These are phyloP conservation scores for Excoecaria cochinchinensis DNA, from an alignment of 345 rosid species.

Conservation along the genomic window DNA sequence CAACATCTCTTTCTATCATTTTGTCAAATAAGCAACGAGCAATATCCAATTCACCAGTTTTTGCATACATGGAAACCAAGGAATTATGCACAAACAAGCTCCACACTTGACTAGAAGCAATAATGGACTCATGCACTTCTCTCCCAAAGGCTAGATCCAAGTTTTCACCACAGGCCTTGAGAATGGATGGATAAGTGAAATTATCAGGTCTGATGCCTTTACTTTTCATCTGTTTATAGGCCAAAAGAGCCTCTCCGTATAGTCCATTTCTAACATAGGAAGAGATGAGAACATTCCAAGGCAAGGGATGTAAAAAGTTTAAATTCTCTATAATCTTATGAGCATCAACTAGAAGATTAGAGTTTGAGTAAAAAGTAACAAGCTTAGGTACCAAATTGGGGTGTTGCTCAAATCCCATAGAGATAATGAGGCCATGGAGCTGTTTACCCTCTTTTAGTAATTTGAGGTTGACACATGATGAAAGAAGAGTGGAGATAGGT, in stretches of 20 bases:
- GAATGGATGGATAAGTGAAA: slow-evolving; percentile 75
- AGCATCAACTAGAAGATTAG: slow-evolving; percentile 45
- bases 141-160: slow-evolving; percentile 51
- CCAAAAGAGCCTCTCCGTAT: slow-evolving; percentile 42
- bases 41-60: slow-evolving; percentile 45
- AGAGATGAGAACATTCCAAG: slow-evolving; percentile 73
- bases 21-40: slow-evolving; percentile 53
- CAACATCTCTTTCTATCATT: slow-evolving; percentile 63
- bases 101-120: slow-evolving; percentile 35
- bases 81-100: slow-evolving; percentile 71
- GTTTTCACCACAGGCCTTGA: slow-evolving; percentile 72
- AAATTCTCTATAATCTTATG: slow-evolving; percentile 38
- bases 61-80: slow-evolving; percentile 75
- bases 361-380: slow-evolving; percentile 52
- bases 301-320: slow-evolving; percentile 40
- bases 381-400: slow-evolving; percentile 61
- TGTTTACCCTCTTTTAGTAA: slow-evolving; percentile 45
- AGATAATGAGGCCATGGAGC: slow-evolving; percentile 51
- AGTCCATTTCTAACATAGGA: slow-evolving; percentile 46
- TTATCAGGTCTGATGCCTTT: slow-evolving; percentile 62
- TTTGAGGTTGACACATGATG: slow-evolving; percentile 41
- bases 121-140: slow-evolving; percentile 53
- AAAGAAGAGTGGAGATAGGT: slow-evolving; percentile 44
- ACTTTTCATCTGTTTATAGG: slow-evolving; percentile 52
- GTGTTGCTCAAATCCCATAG: slow-evolving; percentile 52